Evolutionary conservation across 1,284 basidiomycete genomes (phyloP).

Genomic region (Ustilago loliicola): DNA sequence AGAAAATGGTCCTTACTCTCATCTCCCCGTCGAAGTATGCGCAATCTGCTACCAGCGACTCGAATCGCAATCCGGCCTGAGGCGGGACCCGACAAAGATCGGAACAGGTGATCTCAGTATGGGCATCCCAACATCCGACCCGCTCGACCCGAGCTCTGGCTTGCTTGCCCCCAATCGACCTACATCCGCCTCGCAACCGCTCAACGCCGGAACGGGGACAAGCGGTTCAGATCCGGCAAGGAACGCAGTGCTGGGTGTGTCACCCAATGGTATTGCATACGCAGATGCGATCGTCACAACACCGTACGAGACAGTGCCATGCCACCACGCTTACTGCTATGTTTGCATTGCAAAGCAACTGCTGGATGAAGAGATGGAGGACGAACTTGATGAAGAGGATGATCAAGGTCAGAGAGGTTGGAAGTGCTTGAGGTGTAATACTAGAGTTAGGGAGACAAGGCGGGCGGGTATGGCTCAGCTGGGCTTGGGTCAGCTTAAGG

Average conservation of each 20-base stretch:
- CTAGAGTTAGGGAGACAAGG: constrained; percentile 40
- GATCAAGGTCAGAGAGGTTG: constrained; percentile 51
- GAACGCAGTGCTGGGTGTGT: constrained; percentile 39
- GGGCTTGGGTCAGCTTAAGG: background rate
- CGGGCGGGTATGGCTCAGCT: constrained; percentile 5
- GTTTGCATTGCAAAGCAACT: constrained; percentile 64
- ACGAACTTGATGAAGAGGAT: constrained; percentile 59
- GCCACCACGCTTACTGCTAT: constrained; percentile 67
- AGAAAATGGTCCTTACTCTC: constrained; percentile 50
- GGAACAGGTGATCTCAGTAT: constrained; percentile 49
- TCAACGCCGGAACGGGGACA: constrained; percentile 30
- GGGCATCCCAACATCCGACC: constrained; percentile 62
- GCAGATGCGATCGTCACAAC: constrained; percentile 59
- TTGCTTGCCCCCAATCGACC: constrained; percentile 40
- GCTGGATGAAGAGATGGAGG: constrained; percentile 64
- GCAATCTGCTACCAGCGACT: constrained; percentile 64
- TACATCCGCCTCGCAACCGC: constrained; percentile 29
- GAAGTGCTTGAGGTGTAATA: constrained; percentile 66
- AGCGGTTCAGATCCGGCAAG: constrained; percentile 8
- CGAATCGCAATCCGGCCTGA: constrained; percentile 55
- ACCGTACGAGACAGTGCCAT: constrained; percentile 66
- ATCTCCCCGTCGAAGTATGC: constrained; percentile 60
- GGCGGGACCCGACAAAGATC: constrained; percentile 36
- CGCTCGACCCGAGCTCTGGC: constrained; percentile 60
- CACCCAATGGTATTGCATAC: constrained; percentile 61